Evolutionary conservation across 352 stramenopile species (phyloP), one percentile per base, ranked within the genome.

Genomic region (Phytophthora ohioensis): DNA sequence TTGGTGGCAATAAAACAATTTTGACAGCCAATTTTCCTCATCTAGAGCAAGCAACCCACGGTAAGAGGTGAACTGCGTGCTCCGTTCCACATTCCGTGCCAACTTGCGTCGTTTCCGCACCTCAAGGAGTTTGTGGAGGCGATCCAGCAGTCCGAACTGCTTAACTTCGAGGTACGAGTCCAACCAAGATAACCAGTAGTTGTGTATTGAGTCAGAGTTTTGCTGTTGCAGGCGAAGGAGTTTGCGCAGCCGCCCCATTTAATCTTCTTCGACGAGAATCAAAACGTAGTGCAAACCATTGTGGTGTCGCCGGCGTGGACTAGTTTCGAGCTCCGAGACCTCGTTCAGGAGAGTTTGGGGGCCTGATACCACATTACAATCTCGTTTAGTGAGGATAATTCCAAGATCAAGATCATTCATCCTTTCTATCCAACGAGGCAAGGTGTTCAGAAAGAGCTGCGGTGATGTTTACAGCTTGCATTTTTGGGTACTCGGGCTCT

Each of bases 231-330:
- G 76, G 27, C 82, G 46, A 79, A 82, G 39, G 45, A 74, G 9
- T 81, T 84, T 10, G 71, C 74, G 5, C 79, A 87, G 55, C 79
- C 79, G 11, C 79, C 79, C 3, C 76, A 84, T 11, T 42, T 84
- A 41, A 48, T 87, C 11, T 80, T 81, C 54, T 87, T 81, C n/a
- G 71, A 87, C 11, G 51, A 31, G 2, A 51, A 52, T 2, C 67
- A 78, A 30, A 60, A 69, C 6, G 64, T 87, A 11, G 74, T 84
- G 45, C 43, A 61, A 5, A 72, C 60, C 1, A 42, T 83, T 46
- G 65, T 78, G 0, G 69, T 87, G 9, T 69, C 65, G 8, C 67
- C 76, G n/a, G 48, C 65, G 6, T 87, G 76, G 79, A 84, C 74
- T 5, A 43, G 57, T n/a, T 87, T 77, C 46, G 62, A 87, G 41